A percentile compares a stretch with the other conserved stretches of the same genome.
phyloP scores from a whole-genome alignment of 78 protist genomes.

The slime mould (Dictyostelium discoideum) region DNA sequence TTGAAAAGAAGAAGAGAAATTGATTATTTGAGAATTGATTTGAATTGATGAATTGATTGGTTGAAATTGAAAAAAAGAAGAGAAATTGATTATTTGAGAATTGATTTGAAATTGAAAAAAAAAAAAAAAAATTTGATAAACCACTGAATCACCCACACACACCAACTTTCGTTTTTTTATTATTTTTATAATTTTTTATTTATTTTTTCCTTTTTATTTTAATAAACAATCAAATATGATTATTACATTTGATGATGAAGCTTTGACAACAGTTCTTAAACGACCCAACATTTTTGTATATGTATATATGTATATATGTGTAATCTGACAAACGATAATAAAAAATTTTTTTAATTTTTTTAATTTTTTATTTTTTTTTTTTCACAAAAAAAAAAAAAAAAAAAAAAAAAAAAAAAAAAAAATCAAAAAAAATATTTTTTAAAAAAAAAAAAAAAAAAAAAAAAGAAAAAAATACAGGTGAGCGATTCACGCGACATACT shows the following conservation, averaged over 20 bases:
- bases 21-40: not conserved
- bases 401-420: not conserved
- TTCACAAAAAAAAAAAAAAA: not conserved
- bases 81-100: too few relatives aligned
- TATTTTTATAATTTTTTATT: not conserved
- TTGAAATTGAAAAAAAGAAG: too few relatives aligned
- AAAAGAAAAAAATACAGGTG: not conserved
- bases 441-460: slow-evolving; percentile 1
- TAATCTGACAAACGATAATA: not conserved
- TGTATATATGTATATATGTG: not conserved
- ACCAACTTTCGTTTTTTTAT: not conserved
- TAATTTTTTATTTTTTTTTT: not conserved
- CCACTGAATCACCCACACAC: not conserved
- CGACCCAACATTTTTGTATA: not conserved
- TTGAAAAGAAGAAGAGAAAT: not conserved
- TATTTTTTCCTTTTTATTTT: not conserved
- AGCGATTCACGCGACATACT: not conserved
- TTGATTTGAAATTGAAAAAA: not conserved
- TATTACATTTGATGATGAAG: not conserved
- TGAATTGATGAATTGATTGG: too few relatives aligned
- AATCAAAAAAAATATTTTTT: not conserved
- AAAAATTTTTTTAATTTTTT: not conserved
- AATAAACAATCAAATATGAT: not conserved
- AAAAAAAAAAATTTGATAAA: not conserved
- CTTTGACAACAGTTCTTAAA: not conserved